Evolutionary conservation across 2,329 filamentous ascomycete species (phyloP).

Genomic region (Pseudogymnoascus sp.): DNA sequence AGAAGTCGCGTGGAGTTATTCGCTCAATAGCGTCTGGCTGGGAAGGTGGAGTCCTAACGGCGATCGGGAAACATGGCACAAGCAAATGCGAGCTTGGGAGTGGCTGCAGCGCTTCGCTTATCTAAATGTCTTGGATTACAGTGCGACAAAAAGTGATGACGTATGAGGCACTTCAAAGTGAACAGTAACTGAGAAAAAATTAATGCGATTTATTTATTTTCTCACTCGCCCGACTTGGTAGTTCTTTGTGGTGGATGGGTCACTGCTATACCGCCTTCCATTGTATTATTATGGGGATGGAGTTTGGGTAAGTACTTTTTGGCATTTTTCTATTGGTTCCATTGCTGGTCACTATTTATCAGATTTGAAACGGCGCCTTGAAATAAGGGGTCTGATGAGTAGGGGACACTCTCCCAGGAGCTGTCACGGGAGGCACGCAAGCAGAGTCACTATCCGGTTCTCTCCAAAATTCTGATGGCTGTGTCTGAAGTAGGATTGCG

Average conservation of each 20-base stretch:
- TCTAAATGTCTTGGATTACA: background rate
- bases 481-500: background rate
- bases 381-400: background rate
- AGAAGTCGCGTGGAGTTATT: constrained; percentile 1
- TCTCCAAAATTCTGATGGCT: background rate
- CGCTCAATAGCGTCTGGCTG: constrained; percentile 3
- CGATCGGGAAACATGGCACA: background rate
- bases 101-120: background rate
- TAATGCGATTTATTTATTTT: background rate
- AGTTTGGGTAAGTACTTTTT: background rate
- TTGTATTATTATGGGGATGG: background rate
- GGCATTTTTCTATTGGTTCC: background rate
- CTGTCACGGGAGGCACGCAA: background rate
- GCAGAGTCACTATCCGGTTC: background rate
- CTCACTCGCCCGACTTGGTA: background rate
- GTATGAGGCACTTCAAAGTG: background rate
- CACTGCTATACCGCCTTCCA: background rate
- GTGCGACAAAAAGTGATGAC: background rate
- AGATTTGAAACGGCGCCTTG: background rate
- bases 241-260: background rate
- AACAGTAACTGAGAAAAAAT: background rate
- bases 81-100: constrained; percentile 8
- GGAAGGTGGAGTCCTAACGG: constrained; percentile 1
- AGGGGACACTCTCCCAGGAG: background rate
- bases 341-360: background rate